Percentiles rank a stretch among this genome's conserved stretches.
These are phyloP conservation scores for Vitellaria paradoxa DNA, from an alignment of 179 eudicot genomes.

Conservation along the genomic window DNA sequence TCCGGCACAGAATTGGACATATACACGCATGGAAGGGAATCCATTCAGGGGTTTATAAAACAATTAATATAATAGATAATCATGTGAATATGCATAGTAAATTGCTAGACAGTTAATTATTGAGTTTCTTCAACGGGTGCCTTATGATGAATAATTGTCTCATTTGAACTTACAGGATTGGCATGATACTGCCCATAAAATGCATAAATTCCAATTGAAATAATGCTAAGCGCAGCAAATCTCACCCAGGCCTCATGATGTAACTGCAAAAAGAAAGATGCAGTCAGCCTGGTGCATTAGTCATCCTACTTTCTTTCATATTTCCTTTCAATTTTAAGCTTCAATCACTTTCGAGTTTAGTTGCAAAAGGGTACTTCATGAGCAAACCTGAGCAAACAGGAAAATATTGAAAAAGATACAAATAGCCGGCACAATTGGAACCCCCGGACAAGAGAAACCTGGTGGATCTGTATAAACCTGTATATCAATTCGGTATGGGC, in stretches of 20 bases:
- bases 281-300: not conserved
- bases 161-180: constrained; percentile 53
- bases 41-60: not conserved
- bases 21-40: not conserved
- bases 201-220: constrained; percentile 64
- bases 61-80: constrained; percentile 2
- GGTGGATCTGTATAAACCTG: constrained; percentile 57
- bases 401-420: constrained; percentile 91
- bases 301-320: not conserved
- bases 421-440: constrained; percentile 79
- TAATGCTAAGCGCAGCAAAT: constrained; percentile 66
- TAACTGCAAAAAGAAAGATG: constrained; percentile 49
- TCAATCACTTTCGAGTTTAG: not conserved
- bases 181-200: constrained; percentile 89
- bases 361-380: not conserved
- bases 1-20: not conserved
- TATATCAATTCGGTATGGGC: not conserved
- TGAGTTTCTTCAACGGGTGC: constrained; percentile 36
- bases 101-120: constrained; percentile 12
- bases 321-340: not conserved
- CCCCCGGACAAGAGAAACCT: constrained; percentile 91
- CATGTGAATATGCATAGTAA: not conserved
- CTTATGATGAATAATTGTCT: constrained; percentile 45
- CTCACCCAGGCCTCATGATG: constrained; percentile 93
- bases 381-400: constrained; percentile 85